Evolutionary conservation across 345 rosid species (phyloP).

Genomic region (Populus simonii): DNA sequence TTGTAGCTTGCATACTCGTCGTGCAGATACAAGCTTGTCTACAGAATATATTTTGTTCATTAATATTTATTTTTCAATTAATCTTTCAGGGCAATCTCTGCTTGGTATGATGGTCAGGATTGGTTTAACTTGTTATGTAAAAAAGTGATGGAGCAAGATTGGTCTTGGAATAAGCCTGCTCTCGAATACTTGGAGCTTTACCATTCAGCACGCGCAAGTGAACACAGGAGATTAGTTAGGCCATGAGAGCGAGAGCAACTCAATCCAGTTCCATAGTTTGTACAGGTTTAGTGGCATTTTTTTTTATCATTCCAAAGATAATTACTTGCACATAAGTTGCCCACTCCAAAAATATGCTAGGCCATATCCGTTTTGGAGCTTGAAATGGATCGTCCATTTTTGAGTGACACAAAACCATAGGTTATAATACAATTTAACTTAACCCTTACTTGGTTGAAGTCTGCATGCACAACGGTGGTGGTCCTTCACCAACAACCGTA

Average conservation of each 20-base stretch:
- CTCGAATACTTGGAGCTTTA: slow-evolving; percentile 94
- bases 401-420: slow-evolving; percentile 21
- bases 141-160: slow-evolving; percentile 96
- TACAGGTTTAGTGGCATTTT: slow-evolving; percentile 28
- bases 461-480: too few relatives aligned
- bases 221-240: slow-evolving; percentile 2
- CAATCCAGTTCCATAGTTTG: slow-evolving; percentile 16
- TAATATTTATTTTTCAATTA: neutral
- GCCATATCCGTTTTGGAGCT: slow-evolving; percentile 4
- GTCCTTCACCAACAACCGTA: neutral
- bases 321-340: slow-evolving; percentile 6
- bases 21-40: neutral
- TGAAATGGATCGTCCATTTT: slow-evolving; percentile 20
- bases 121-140: slow-evolving; percentile 69
- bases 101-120: slow-evolving; percentile 68
- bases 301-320: neutral
- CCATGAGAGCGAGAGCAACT: slow-evolving; percentile 4
- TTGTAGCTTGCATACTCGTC: neutral
- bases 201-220: slow-evolving; percentile 71
- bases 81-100: slow-evolving; percentile 68
- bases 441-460: too few relatives aligned
- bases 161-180: slow-evolving; percentile 99
- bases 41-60: neutral
- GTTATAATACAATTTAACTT: neutral
- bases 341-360: slow-evolving; percentile 2